Evolutionary conservation across 352 stramenopile species (phyloP).

Genomic region (Pythium sukuiense): DNA sequence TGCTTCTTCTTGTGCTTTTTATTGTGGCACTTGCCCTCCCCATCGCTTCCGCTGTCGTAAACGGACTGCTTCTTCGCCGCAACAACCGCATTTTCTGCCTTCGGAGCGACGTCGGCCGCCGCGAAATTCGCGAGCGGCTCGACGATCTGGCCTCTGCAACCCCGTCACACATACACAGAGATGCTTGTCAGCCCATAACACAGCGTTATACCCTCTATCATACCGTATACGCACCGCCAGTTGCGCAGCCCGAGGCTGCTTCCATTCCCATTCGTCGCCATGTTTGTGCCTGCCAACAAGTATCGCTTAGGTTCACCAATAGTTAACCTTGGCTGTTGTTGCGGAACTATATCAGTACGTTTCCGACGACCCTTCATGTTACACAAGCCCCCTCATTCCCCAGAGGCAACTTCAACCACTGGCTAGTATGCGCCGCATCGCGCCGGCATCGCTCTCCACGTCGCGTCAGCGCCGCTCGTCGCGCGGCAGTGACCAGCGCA

Average conservation of each 20-base stretch:
- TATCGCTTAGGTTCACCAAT: not conserved
- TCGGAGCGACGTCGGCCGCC: conserved; percentile 8
- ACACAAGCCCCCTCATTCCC: not conserved
- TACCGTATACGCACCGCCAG: conserved; percentile 32
- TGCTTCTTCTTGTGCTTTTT: conserved; percentile 34
- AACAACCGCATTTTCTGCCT: not conserved
- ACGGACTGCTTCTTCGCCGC: not conserved
- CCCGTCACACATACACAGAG: not conserved
- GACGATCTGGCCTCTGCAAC: conserved; percentile 33
- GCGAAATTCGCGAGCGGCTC: conserved; percentile 26
- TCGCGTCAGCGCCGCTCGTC: conserved; percentile 25
- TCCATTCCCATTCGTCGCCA: conserved; percentile 1
- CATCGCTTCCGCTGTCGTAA: not conserved
- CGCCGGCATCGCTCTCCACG: conserved; percentile 15
- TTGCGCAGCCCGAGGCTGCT: conserved; percentile 34
- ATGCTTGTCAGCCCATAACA: too few relatives aligned
- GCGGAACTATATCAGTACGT: not conserved
- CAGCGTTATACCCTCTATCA: not conserved
- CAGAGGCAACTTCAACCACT: conserved; percentile 5
- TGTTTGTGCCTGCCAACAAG: not conserved
- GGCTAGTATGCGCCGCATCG: conserved; percentile 9
- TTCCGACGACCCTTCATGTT: conserved; percentile 1
- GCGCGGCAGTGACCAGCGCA: conserved; percentile 22
- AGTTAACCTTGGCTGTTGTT: not conserved
- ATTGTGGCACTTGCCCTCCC: not conserved